Conservation (phyloP, 208 protist species). For the Sergeia podlipaevii region DNA sequence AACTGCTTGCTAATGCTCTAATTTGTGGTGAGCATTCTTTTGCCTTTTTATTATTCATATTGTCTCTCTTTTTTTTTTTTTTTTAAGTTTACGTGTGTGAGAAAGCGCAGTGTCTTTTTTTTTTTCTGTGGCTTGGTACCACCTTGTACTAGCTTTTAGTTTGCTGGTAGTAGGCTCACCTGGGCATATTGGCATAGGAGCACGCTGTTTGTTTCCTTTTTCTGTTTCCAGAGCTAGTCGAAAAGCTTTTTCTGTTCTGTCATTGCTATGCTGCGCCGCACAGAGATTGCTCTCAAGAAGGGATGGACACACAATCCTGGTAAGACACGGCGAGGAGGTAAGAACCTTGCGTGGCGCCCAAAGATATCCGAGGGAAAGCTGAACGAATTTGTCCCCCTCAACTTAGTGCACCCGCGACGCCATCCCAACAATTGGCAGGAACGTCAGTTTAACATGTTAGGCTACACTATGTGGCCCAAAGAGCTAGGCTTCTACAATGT, state of each 20-base stretch:
- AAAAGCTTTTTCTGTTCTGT: not conserved
- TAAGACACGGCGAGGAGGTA: slow-evolving; percentile 72
- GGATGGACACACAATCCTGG: slow-evolving; percentile 88
- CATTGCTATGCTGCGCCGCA: slow-evolving; percentile 57
- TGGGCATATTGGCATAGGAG: too few species aligned
- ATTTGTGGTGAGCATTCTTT: too few species aligned
- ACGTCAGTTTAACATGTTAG: slow-evolving; percentile 73
- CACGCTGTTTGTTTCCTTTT: slow-evolving; percentile 6
- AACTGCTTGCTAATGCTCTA: too few species aligned
- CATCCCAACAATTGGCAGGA: slow-evolving; percentile 87
- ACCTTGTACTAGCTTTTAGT: too few species aligned
- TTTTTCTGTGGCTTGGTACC: too few species aligned
- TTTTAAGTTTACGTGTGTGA: too few species aligned
- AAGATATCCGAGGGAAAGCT: slow-evolving; percentile 70
- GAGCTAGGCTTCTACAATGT: slow-evolving; percentile 89
- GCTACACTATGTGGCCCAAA: slow-evolving; percentile 90
- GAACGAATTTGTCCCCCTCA: slow-evolving; percentile 77
- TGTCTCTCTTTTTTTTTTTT: too few species aligned
- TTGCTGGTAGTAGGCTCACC: too few species aligned
- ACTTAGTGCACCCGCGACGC: slow-evolving; percentile 73
- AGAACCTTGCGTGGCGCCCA: slow-evolving; percentile 87
- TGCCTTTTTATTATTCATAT: too few species aligned
- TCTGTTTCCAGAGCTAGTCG: not conserved
- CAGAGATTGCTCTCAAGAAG: slow-evolving; percentile 67
- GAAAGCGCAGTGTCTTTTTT: too few species aligned